phyloP scores from a whole-genome alignment of 2,329 filamentous ascomycete genomes.

The Aspergillus sp. region DNA sequence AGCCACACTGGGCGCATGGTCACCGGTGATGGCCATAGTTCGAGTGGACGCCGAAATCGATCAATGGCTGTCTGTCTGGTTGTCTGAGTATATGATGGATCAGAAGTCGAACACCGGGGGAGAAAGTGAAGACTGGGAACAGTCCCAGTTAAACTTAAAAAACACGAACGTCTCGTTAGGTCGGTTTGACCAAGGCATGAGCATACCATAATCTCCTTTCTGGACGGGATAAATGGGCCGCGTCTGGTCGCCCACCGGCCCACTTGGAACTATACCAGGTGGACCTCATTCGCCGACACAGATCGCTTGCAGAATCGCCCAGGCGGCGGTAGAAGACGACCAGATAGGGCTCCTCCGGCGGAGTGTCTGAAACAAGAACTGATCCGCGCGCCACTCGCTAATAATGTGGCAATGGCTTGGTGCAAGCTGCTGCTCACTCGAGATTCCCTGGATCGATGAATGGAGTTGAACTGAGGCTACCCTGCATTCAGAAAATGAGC shows the following conservation, averaged over 20 bases:
- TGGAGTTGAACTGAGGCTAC: too few species aligned
- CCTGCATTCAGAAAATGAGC: too few species aligned
- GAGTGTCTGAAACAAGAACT: not conserved
- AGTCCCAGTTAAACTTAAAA: not conserved
- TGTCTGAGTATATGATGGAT: not conserved
- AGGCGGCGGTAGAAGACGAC: not conserved
- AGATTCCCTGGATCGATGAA: too few species aligned
- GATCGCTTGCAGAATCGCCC: not conserved
- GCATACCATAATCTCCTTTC: too few species aligned
- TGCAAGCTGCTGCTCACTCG: too few species aligned
- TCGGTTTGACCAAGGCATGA: not conserved
- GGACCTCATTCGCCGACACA: not conserved
- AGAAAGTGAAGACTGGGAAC: not conserved
- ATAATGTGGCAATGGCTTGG: not conserved
- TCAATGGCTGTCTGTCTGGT: not conserved
- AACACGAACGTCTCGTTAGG: not conserved
- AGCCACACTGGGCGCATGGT: slow-evolving; percentile 20
- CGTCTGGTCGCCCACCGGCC: not conserved
- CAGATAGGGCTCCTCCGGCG: not conserved
- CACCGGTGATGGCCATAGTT: slow-evolving; percentile 21
- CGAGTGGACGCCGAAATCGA: not conserved
- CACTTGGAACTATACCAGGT: not conserved
- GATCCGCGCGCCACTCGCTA: slow-evolving; percentile 1
- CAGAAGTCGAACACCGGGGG: not conserved
- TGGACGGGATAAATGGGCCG: too few species aligned